Base-by-base conservation (phyloP, 1,284 basidiomycete genomes). In the Agroathelia rolfsii region DNA sequence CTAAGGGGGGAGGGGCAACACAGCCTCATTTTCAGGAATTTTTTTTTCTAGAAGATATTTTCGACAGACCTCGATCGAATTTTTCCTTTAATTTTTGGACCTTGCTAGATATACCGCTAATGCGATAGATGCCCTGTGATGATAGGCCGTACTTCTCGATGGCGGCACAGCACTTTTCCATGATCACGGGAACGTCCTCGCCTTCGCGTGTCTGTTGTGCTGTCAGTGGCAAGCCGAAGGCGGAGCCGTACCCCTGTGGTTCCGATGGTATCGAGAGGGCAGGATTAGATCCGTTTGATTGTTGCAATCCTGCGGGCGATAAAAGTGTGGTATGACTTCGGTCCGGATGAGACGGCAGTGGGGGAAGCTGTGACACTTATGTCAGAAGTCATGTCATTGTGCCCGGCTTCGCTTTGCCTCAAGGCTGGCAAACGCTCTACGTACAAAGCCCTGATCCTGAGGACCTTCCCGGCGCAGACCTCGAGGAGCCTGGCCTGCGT, bases 171-270 rank as follows among this genome's bases (percentile, higher is more conserved):
- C 93, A 97, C 53, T 93, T 95, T 46, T 79, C 70, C 50, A 98
- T 67, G 32, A 99, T 79, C 6, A 66, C 71, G 8, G 94, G 95
- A 1, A 97, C 76, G 42, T 97, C 94, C 18, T 81, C 81, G 35
- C 72, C 77, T 58, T 97, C 93, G 41, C 95, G 66, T 10, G 62
- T 55, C 77, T 98, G 87, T 57, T 97, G 94, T 46, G 90, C 89
- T 0, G 81, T 78, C 16, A 99, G 70, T 47, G 90, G 86, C 14
- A 97, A 70, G 23, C 93, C 94, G 50, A 94, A 96, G 3, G 88
- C 93, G 18, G 82, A 73, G 36, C 67, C 63, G 21, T 70, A 71
- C 51, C 72, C 79, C 49, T 85, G 80, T 11, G 62, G 55, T 9
- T n/a, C n/a, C n/a, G n/a, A n/a, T n/a, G n/a, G n/a, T n/a, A n/a